phyloP scores from a whole-genome alignment of 306 rosid genomes.

The Carpinus fangiana region DNA sequence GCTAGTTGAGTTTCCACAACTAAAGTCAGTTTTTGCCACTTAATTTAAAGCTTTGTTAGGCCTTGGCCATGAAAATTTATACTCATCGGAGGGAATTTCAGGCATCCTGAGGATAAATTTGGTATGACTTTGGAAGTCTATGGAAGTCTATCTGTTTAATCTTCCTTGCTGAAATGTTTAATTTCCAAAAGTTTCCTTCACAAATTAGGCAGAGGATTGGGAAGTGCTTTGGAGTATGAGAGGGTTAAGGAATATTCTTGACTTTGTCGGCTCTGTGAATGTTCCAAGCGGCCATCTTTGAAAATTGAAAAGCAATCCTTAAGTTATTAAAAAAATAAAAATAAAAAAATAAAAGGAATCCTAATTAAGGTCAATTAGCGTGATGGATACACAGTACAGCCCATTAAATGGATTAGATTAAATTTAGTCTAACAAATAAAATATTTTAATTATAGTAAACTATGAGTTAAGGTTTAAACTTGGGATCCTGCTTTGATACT shows the following conservation, averaged over 20 bases:
- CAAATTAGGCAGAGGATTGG: not conserved
- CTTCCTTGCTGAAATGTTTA: not conserved
- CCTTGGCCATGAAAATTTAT: not conserved
- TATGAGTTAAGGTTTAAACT: no score
- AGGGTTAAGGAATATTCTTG: not conserved
- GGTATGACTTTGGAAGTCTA: not conserved
- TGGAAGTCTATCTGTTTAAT: not conserved
- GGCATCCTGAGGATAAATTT: not conserved
- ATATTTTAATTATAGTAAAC: no score
- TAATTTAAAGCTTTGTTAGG: not conserved
- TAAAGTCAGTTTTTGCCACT: not conserved
- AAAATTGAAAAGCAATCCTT: not conserved
- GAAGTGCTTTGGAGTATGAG: not conserved
- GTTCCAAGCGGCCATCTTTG: not conserved
- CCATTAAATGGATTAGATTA: not conserved
- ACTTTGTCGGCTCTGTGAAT: constrained; percentile 1
- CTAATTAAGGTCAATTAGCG: not conserved
- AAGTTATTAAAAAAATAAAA: not conserved
- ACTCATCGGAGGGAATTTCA: not conserved
- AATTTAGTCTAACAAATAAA: no score
- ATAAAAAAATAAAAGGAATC: not conserved
- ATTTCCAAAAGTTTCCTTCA: not conserved
- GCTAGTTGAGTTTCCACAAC: not conserved
- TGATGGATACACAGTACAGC: not conserved
- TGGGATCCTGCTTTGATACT: no score